Base-by-base conservation (phyloP, 2,329 filamentous ascomycete species). In the Orbilia brochopaga region DNA sequence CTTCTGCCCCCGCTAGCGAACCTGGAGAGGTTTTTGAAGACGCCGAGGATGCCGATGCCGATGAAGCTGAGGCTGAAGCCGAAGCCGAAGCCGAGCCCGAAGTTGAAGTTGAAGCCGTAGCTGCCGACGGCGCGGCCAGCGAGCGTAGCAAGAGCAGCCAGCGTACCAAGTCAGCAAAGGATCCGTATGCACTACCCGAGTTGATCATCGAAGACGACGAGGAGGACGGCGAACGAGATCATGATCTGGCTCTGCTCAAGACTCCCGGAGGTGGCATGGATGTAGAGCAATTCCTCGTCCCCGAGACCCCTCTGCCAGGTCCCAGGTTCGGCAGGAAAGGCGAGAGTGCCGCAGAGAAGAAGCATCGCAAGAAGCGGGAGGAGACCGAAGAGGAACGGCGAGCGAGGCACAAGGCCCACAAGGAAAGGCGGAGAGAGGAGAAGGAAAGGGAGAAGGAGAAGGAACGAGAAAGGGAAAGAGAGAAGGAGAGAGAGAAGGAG, bases 191-290 rank as follows among this genome's bases (percentile, higher is more conserved):
- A 7, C 60, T 72, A 7, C 67, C 67, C 1, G 67, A 72, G 51
- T 51, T 72, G 24, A 72, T 72, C 42, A 57, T 72, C 21, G 67
- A 72, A 53, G 60, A 72, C 35, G 66, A 70, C 42, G 66, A 70
- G 13, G 50, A 55, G 15, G 66, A 59, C 5, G 42, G 62, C 7
- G 67, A 72, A 17, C 30, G 24, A 42, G 52, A 24, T 23, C 54
- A 64, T 35, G 48, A 35, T n/a, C 30, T 65, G 32, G 55, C 55
- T 21, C n/a, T 51, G 7, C 51, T 53, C 46, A 72, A 72, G 27
- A 72, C 67, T 35, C 67, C 67, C 5, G 67, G 67, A 17, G 67
- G 67, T 19, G 67, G 67, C 27, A 65, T 72, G 62, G 62, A 72
- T 61, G 32, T 72, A 13, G 42, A 60, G 17, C 60, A 72, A 44